phyloP scores from a whole-genome alignment of 2,329 filamentous ascomycete genomes.

The Nemania sp. region DNA sequence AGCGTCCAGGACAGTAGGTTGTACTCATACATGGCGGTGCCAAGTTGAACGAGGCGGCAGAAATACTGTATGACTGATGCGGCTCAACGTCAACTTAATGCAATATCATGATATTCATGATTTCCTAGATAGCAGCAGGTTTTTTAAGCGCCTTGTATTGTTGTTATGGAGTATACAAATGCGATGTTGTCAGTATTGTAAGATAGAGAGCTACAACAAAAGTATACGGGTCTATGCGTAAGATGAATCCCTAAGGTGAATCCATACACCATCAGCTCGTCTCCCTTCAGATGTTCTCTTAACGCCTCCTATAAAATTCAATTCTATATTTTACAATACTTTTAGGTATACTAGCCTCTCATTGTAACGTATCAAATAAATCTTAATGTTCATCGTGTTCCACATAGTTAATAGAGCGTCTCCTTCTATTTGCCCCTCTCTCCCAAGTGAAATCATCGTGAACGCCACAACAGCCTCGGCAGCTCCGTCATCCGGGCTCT shows the following conservation, averaged over 20 bases:
- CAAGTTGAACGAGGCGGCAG: conserved; percentile 19
- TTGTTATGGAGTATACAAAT: neutral
- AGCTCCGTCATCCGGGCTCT: conserved; percentile 16
- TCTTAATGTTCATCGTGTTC: neutral
- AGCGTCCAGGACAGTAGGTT: neutral
- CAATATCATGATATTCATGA: conserved; percentile 9
- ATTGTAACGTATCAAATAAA: neutral
- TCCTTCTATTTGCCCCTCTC: neutral
- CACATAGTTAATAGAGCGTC: neutral
- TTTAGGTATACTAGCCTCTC: neutral
- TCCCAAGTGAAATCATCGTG: conserved; percentile 13
- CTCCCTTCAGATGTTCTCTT: neutral
- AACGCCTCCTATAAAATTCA: neutral
- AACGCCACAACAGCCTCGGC: conserved; percentile 24
- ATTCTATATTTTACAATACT: neutral
- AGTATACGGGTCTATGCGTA: conserved; percentile 8
- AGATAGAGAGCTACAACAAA: neutral
- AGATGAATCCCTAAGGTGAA: too few species aligned
- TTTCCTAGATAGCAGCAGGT: neutral
- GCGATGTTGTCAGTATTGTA: neutral
- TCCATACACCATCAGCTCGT: neutral
- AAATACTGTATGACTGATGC: conserved; percentile 4
- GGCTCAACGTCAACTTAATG: conserved; percentile 9
- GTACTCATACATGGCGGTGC: conserved; percentile 15
- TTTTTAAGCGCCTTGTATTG: neutral